Conservation (phyloP, 2,329 filamentous ascomycete genomes). For the Meredithiella fracta region DNA sequence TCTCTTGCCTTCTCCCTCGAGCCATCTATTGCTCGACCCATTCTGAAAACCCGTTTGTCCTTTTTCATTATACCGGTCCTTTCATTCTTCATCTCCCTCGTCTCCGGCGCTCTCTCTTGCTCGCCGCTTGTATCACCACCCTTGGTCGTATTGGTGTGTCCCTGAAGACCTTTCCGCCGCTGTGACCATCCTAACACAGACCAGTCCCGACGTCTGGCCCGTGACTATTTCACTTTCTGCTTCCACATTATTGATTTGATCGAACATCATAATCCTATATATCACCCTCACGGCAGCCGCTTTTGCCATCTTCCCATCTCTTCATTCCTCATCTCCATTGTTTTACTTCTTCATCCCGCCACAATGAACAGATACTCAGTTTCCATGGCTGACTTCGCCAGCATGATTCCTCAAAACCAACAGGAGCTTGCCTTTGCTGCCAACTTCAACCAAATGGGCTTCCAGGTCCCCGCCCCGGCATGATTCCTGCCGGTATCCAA, state of each 20-base stretch:
- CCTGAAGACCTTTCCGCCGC: not conserved
- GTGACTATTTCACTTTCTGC: not conserved
- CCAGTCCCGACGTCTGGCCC: not conserved
- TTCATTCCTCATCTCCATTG: not conserved
- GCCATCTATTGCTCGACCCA: constrained; percentile 13
- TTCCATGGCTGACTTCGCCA: not conserved
- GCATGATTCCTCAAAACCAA: not conserved
- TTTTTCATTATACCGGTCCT: constrained; percentile 9
- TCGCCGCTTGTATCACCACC: constrained; percentile 1
- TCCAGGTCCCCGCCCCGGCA: not conserved
- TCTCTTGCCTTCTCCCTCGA: constrained; percentile 9
- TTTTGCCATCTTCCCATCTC: constrained; percentile 2
- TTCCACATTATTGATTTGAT: not conserved
- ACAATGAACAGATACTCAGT: constrained; percentile 2
- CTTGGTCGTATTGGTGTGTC: not conserved
- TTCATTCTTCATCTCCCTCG: constrained; percentile 12
- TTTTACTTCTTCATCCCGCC: not conserved
- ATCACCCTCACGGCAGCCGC: constrained; percentile 4
- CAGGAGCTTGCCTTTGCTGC: not conserved
- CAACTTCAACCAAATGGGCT: constrained; percentile 1
- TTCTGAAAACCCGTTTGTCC: constrained; percentile 1
- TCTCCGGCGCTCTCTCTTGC: not conserved
- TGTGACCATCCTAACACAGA: not conserved
- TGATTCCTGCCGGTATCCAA: constrained; percentile 1
- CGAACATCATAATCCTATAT: not conserved